These are phyloP conservation scores for Kurtzmaniella cleridarum DNA, from an alignment of 805 yeast genomes.

Conservation along the genomic window DNA sequence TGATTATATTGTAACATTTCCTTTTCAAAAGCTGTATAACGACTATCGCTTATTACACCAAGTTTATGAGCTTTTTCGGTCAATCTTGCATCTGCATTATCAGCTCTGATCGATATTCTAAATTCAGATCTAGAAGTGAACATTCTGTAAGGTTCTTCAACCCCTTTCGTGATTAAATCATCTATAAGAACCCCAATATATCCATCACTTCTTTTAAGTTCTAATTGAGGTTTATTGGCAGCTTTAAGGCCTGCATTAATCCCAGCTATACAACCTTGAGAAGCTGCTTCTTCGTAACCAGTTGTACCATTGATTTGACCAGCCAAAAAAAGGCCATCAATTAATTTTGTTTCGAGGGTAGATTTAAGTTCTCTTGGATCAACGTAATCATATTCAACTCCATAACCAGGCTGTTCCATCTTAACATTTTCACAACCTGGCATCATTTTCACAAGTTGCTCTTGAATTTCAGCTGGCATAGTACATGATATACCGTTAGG, in stretches of 20 bases:
- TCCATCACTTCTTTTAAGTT: constrained; percentile 72
- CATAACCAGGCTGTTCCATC: constrained; percentile 96
- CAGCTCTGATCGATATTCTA: constrained; percentile 83
- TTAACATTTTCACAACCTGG: constrained; percentile 83
- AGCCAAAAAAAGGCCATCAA: constrained; percentile 78
- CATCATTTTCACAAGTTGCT: constrained; percentile 63
- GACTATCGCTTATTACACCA: constrained; percentile 60
- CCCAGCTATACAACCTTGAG: constrained; percentile 95
- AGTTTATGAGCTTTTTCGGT: constrained; percentile 60
- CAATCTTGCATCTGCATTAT: constrained; percentile 85
- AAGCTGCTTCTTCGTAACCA: constrained; percentile 98
- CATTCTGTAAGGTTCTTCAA: constrained; percentile 96
- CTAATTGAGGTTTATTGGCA: constrained; percentile 38
- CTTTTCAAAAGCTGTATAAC: constrained; percentile 45
- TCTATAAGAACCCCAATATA: constrained; percentile 90
- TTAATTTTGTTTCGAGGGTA: constrained; percentile 76
- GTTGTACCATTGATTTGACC: constrained; percentile 99
- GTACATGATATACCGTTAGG: constrained; percentile 97
- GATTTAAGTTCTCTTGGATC: constrained; percentile 83
- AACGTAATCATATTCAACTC: constrained; percentile 96
- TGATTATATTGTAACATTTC: constrained; percentile 44
- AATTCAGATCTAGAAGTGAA: constrained; percentile 95
- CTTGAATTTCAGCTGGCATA: constrained; percentile 92
- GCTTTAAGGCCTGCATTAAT: constrained; percentile 78
- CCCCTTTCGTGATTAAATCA: constrained; percentile 92